Percentiles rank a stretch among this genome's conserved stretches.
Evolutionary conservation across 2,329 filamentous ascomycete species (phyloP).

Genomic region (Colletotrichum noveboracense): DNA sequence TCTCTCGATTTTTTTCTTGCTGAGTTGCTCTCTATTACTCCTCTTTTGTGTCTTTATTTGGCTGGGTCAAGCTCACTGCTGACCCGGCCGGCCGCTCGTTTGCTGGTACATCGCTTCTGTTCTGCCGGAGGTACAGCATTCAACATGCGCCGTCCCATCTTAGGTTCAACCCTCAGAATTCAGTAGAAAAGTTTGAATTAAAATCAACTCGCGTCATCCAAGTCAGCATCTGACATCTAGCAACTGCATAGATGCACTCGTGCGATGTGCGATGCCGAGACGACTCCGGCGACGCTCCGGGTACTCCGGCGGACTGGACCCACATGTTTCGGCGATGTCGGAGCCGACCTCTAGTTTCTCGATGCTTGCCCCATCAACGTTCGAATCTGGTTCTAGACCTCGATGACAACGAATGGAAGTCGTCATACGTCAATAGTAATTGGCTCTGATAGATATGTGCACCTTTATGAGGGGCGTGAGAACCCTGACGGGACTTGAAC

Average conservation of each 20-base stretch:
- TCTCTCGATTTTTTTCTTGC: neutral
- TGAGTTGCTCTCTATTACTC: neutral
- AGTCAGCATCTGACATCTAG: fast-evolving
- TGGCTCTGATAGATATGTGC: neutral
- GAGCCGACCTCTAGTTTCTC: neutral
- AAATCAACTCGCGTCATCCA: neutral
- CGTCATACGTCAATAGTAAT: neutral
- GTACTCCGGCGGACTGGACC: fast-evolving
- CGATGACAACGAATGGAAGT: neutral
- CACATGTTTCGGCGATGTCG: neutral
- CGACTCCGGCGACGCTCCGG: neutral
- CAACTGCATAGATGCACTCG: neutral
- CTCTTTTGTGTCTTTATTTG: neutral
- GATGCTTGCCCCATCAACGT: neutral
- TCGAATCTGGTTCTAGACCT: fast-evolving
- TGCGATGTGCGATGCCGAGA: neutral
- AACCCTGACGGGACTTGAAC: neutral
- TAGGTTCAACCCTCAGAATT: neutral
- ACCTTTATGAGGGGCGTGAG: neutral
- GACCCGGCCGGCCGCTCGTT: neutral
- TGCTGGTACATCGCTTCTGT: neutral
- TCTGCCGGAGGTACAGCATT: neutral
- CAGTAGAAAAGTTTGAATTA: neutral
- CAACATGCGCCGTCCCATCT: neutral
- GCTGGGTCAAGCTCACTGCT: neutral